These are phyloP conservation scores for Raphanus hybrid DNA, from an alignment of 441 rosid genomes.

Conservation along the genomic window DNA sequence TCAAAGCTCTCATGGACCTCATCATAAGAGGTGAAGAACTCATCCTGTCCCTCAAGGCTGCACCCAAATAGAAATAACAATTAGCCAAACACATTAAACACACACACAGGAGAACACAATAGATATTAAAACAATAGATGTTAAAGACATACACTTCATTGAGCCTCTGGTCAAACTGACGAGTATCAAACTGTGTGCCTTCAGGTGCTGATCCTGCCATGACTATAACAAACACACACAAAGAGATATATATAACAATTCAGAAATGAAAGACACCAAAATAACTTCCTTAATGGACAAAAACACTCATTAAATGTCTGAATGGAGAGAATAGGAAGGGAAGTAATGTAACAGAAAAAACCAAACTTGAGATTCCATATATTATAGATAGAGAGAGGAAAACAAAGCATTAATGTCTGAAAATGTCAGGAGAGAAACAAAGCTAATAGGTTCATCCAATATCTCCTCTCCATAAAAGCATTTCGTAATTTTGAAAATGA, in stretches of 20 bases:
- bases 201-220: constrained; percentile 55
- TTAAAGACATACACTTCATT: constrained; percentile 49
- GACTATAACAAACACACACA: constrained; percentile 32
- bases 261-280: background rate
- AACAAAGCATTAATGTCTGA: too few species aligned
- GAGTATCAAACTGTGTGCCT: constrained; percentile 52
- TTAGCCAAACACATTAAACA: too few species aligned
- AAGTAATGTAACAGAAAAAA: constrained; percentile 49
- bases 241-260: too few species aligned
- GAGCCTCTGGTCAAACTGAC: constrained; percentile 54
- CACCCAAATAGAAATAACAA: background rate
- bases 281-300: background rate
- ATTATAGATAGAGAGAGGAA: background rate
- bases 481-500: background rate
- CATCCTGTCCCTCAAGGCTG: constrained; percentile 39
- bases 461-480: constrained; percentile 43
- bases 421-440: constrained; percentile 54
- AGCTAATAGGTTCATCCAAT: constrained; percentile 34
- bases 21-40: constrained; percentile 44
- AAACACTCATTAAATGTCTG: background rate
- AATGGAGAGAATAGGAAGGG: too few species aligned
- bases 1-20: constrained; percentile 50
- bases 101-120: background rate
- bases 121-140: background rate
- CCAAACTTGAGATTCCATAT: constrained; percentile 73